A percentile compares a stretch with the other conserved stretches of the same genome.
Evolutionary conservation across 176 grass and related monocot species (phyloP).

Genomic region (Juncus effusus): DNA sequence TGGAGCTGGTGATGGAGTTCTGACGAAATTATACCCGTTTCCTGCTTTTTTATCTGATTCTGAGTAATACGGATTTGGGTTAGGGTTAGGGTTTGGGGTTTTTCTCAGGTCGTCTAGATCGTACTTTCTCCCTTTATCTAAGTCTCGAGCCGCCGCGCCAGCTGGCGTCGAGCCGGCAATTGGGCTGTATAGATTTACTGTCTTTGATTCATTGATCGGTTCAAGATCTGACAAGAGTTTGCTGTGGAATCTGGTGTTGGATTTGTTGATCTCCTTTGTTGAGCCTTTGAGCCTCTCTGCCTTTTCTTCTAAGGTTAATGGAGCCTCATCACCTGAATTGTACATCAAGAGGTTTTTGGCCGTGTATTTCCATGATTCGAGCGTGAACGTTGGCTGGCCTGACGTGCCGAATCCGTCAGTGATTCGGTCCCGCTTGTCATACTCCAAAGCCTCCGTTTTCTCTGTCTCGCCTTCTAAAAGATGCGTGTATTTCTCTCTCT

Average conservation of each 20-base stretch:
- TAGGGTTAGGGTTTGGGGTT: conserved; percentile 48
- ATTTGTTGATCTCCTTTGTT: conserved; percentile 74
- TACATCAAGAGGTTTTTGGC: conserved; percentile 98
- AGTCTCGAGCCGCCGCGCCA: conserved; percentile 49
- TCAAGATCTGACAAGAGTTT: conserved; percentile 41
- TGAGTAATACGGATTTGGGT: conserved; percentile 46
- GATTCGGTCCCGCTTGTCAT: conserved; percentile 60
- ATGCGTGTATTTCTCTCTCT: conserved; percentile 67
- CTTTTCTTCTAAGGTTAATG: conserved; percentile 66
- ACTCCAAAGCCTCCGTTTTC: conserved; percentile 32
- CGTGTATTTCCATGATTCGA: conserved; percentile 65
- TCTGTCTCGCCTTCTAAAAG: conserved; percentile 46
- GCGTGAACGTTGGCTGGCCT: conserved; percentile 56
- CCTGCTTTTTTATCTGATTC: conserved; percentile 67
- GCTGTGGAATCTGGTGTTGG: conserved; percentile 66
- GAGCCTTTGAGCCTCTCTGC: conserved; percentile 61
- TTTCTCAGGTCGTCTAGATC: conserved; percentile 93
- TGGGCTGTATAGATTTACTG: conserved; percentile 55
- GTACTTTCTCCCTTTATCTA: conserved; percentile 70
- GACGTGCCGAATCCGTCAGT: conserved; percentile 92
- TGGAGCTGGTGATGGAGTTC: conserved; percentile 73
- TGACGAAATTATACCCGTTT: conserved; percentile 84
- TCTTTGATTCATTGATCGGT: conserved; percentile 41
- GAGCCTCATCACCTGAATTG: conserved; percentile 59
- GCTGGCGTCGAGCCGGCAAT: conserved; percentile 68